A percentile compares a stretch with the other conserved stretches of the same genome.
Conservation (phyloP, 768 basidiomycete species). For the Leccinum imitatum region DNA sequence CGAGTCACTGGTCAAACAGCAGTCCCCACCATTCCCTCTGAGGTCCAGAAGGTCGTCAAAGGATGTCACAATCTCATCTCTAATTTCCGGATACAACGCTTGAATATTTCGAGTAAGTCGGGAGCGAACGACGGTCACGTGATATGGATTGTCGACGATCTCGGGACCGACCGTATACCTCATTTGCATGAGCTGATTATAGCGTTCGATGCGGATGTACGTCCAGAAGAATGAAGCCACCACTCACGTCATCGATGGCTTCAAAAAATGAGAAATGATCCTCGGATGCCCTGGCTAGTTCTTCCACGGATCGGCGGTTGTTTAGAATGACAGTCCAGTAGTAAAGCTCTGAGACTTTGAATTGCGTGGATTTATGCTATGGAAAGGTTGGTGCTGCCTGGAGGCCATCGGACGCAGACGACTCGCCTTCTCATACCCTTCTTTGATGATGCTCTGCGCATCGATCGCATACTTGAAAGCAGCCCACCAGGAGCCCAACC, state of each 20-base stretch:
- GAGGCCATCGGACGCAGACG: not conserved
- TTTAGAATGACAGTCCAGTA: conserved; percentile 41
- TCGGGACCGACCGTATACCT: conserved; percentile 38
- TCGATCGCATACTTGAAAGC: not conserved
- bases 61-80: conserved; percentile 43
- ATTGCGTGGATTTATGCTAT: not conserved
- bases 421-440: conserved; percentile 34
- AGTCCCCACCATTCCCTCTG: conserved; percentile 11
- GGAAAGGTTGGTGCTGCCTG: too few relatives aligned
- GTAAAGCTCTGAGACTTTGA: not conserved
- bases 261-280: conserved; percentile 36
- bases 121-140: conserved; percentile 27
- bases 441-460: conserved; percentile 19
- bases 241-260: conserved; percentile 36
- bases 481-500: not conserved
- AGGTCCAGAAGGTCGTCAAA: conserved; percentile 39
- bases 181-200: conserved; percentile 34
- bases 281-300: conserved; percentile 40
- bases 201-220: not conserved
- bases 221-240: not conserved
- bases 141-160: conserved; percentile 28
- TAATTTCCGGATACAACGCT: conserved; percentile 39
- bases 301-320: conserved; percentile 35
- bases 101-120: conserved; percentile 40
- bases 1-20: not conserved